Evolutionary conservation across 2,329 filamentous ascomycete genomes (phyloP), one percentile per base, ranked within the genome.

Genomic region (Byssothecium circinans): DNA sequence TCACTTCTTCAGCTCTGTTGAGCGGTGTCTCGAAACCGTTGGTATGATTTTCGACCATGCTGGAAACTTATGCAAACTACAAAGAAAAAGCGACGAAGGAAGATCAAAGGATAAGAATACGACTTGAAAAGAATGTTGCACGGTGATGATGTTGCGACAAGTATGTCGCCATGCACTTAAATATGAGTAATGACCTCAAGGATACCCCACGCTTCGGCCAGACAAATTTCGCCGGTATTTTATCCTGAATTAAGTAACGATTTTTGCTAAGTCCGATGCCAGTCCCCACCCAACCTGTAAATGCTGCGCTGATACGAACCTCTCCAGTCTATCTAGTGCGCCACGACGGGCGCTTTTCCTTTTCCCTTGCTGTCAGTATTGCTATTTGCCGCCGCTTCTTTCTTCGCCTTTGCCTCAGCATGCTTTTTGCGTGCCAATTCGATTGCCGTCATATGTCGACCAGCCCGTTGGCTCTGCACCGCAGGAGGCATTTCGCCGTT

Each of bases 341-440:
- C 43, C 22, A 25, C 41, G 27, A 63, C 53, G 23, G 53, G 49
- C 29, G 56, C 54, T 46, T 61, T 65, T 48, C 53, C 64, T 43
- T 58, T 62, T 15, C 54, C 57, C 46, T 60, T 60, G 35, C 30
- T 23, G 19, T 25, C 61, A 30, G 66, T 60, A 30, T 66, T 61
- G 43, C 62, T 62, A 14, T 58, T 58, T 32, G 63, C 60, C 22
- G 46, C 58, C 40, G 65, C 60, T 49, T 73, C 51, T 29, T 55
- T 59, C 54, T 65, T 69, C 18, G 56, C 61, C 35, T 64, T 77
- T 22, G 70, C 65, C 12, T 76, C 76, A 8, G 77, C 80, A 64
- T 80, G 80, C 44, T 78, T 75, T 53, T 81, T 80, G 47, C 82
- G 72, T 7, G 83, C 83, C 49, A 82, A 63, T 57, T 85, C 78